Percentiles rank a stretch among this genome's conserved stretches.
These are phyloP conservation scores for Anacardium occidentale DNA, from an alignment of 345 rosid genomes.

Conservation along the genomic window DNA sequence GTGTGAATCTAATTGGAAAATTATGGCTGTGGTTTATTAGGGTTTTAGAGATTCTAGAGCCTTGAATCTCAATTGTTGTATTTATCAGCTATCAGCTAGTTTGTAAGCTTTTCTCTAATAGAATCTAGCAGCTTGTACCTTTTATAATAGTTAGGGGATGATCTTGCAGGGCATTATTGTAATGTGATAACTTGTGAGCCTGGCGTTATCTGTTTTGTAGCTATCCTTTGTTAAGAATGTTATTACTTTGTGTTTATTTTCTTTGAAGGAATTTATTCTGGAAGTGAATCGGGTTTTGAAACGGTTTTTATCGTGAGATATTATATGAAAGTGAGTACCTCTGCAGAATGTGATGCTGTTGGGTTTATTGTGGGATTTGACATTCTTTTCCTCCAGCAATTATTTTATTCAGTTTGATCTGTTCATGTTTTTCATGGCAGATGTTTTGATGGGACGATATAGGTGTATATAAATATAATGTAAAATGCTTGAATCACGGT, in stretches of 20 bases:
- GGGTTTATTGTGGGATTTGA: not conserved
- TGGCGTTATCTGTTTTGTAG: too few species aligned
- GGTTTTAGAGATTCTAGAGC: constrained; percentile 5
- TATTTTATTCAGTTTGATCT: not conserved
- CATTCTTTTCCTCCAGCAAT: not conserved
- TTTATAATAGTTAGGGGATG: not conserved
- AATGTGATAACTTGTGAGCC: not conserved
- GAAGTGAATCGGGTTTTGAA: not conserved
- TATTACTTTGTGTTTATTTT: not conserved
- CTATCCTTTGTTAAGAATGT: not conserved
- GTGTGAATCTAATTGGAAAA: not conserved
- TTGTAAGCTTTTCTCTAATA: not conserved
- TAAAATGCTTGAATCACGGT: not conserved
- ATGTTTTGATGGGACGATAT: not conserved
- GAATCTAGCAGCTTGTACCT: not conserved
- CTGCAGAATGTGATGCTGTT: not conserved
- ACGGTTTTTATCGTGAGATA: not conserved
- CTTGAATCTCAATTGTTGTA: not conserved
- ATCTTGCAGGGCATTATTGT: not conserved
- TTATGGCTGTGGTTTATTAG: not conserved
- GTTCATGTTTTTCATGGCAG: not conserved
- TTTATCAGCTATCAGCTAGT: not conserved
- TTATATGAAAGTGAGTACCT: not conserved
- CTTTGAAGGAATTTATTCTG: not conserved
- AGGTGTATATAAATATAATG: not conserved